Percentiles rank a stretch among this genome's conserved stretches.
Conservation (phyloP, 1,139 yeast species). For the Debaryomyces coudertii region DNA sequence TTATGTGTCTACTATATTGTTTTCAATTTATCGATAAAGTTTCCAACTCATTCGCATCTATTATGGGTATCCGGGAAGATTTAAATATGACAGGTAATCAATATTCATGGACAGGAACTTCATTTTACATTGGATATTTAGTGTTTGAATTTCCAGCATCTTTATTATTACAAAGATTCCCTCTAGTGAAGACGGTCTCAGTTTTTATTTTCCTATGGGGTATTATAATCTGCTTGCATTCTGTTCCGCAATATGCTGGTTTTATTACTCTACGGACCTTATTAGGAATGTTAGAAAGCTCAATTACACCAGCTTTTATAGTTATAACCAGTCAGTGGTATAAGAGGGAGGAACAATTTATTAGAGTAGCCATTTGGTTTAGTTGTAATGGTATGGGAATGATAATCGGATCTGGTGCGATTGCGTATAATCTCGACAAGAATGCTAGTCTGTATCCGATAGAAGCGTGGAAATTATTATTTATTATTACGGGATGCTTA, state of each 20-base stretch:
- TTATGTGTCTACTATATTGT: constrained; percentile 57
- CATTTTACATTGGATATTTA: constrained; percentile 57
- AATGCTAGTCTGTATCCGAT: constrained; percentile 18
- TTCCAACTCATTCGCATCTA: constrained; percentile 58
- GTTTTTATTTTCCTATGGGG: constrained; percentile 31
- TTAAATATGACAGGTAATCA: constrained; percentile 49
- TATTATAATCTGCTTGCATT: constrained; percentile 25
- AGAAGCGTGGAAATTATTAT: constrained; percentile 30
- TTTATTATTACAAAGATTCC: constrained; percentile 37
- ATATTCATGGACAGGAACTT: constrained; percentile 58
- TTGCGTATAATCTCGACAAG: constrained; percentile 22
- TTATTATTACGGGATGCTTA: constrained; percentile 27
- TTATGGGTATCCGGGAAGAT: constrained; percentile 55
- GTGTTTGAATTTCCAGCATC: constrained; percentile 50
- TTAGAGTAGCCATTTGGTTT: constrained; percentile 26
- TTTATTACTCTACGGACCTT: constrained; percentile 29
- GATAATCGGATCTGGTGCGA: constrained; percentile 26
- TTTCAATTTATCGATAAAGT: constrained; percentile 66
- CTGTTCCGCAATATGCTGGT: constrained; percentile 29
- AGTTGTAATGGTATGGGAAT: constrained; percentile 29
- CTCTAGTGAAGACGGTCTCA: constrained; percentile 29
- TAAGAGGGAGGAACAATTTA: constrained; percentile 22
- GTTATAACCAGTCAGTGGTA: constrained; percentile 41
- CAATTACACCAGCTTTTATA: constrained; percentile 58
- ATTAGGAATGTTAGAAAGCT: constrained; percentile 58